These are phyloP conservation scores for Ramalina intermedia DNA, from an alignment of 495 filamentous ascomycete genomes.

Conservation along the genomic window DNA sequence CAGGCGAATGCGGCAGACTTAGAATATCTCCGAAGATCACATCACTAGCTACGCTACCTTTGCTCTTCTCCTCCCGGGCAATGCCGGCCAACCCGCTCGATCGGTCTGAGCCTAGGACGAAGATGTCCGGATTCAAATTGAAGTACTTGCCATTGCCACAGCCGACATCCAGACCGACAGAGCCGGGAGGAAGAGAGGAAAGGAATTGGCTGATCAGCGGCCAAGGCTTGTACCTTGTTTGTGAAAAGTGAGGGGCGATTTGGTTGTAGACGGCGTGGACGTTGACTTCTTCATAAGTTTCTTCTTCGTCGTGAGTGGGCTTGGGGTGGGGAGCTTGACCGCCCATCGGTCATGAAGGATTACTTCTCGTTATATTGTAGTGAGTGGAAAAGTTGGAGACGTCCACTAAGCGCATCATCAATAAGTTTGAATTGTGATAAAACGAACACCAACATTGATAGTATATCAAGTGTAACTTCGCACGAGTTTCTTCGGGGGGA, in stretches of 20 bases:
- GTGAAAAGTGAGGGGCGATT: constrained; percentile 88
- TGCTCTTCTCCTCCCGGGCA: constrained; percentile 26
- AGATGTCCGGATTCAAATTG: constrained; percentile 59
- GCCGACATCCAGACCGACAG: constrained; percentile 75
- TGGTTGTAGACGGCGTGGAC: constrained; percentile 90
- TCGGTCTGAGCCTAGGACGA: constrained; percentile 78
- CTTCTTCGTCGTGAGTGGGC: not conserved
- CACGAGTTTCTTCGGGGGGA: too few species aligned
- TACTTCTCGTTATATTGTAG: too few species aligned
- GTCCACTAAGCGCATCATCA: too few species aligned
- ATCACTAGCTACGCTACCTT: not conserved
- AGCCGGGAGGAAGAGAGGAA: constrained; percentile 44
- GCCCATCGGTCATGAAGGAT: not conserved
- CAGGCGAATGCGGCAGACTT: constrained; percentile 50
- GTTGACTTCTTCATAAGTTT: constrained; percentile 61
- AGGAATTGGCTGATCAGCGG: constrained; percentile 80
- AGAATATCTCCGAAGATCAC: constrained; percentile 56
- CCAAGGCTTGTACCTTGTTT: constrained; percentile 96
- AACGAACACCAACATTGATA: too few species aligned
- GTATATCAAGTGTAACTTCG: too few species aligned
- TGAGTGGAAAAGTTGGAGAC: too few species aligned
- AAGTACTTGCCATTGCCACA: constrained; percentile 98
- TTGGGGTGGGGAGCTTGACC: not conserved
- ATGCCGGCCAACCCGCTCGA: constrained; percentile 62
- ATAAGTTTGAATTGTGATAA: too few species aligned